Base-by-base conservation (phyloP, 352 stramenopile genomes). In the Globisporangium mamillatum region DNA sequence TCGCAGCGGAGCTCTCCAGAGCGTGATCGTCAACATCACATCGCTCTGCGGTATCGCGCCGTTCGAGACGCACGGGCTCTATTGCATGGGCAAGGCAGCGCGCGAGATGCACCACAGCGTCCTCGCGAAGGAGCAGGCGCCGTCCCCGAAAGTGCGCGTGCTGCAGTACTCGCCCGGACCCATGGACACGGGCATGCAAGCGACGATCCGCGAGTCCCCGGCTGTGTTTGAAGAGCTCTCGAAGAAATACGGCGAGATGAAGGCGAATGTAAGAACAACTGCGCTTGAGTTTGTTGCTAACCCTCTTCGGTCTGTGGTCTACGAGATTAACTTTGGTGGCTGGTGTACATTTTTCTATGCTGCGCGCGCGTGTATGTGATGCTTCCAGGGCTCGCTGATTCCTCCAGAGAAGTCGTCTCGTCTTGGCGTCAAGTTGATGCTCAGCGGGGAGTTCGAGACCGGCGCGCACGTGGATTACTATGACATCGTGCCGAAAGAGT, bases 161-260 rank as follows among this genome's bases (percentile, higher is more conserved):
- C 77, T 97, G 16, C 93, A 83, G 75, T 97, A 97, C 65, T 90
- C 90, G 52, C 90, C 90, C 0, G 91, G 91, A 22, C 84, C 89
- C 0, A 92, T 97, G 83, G 82, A 96, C 69, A 97, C 88, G 52
- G 82, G 84, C 64, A 97, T 97, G 89, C 80, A 93, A 66, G 58
- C 71, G 44, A 79, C 70, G n/a, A 80, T 93, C 50, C 86, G 86
- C 24, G 80, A 89, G 57, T 86, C 77, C 9, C 54, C 75, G 4
- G 53, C 29, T 8, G 77, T 91, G 27, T 72, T 83, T 22, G 57
- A 71, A 1, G 72, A 74, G n/a, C 71, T 90, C 34, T 57, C 69
- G 4, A 57, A 67, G 8, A 84, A 80, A 66, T 93, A 82, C 54
- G 66, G 57, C 53, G 67, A 82, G 24, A 81, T 92, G 77, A 88